Evolutionary conservation across 306 rosid species (phyloP).

Genomic region (Prunus fruticosa): DNA sequence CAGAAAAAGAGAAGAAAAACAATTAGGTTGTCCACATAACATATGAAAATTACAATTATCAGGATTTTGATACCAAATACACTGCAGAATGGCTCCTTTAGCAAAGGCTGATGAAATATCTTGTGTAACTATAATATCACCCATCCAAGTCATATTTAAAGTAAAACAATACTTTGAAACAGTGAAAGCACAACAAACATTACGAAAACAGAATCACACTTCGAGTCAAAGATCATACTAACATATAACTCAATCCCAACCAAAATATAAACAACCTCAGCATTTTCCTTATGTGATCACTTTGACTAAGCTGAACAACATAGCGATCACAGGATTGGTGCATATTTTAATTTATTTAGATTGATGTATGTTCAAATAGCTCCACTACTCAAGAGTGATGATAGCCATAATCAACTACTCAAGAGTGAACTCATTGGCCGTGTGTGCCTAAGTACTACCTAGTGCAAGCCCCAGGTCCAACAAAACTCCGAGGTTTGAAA

Average conservation of each 20-base stretch:
- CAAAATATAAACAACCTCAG: background rate
- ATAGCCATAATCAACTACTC: background rate
- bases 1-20: background rate
- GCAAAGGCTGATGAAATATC: background rate
- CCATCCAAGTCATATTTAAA: background rate
- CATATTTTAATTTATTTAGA: no score
- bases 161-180: background rate
- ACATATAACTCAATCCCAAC: background rate
- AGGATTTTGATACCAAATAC: background rate
- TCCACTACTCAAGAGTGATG: background rate
- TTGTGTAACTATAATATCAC: background rate
- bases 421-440: background rate
- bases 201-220: background rate
- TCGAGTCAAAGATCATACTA: background rate
- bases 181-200: background rate
- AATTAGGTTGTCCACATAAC: background rate
- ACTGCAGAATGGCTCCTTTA: background rate
- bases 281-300: background rate
- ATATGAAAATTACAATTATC: background rate
- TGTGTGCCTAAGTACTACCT: no score
- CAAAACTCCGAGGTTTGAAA: background rate
- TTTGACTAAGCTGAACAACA: background rate
- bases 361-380: no score
- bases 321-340: background rate
- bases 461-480: no score